phyloP scores from a whole-genome alignment of 768 basidiomycete genomes.

The Sarcodon sp. region DNA sequence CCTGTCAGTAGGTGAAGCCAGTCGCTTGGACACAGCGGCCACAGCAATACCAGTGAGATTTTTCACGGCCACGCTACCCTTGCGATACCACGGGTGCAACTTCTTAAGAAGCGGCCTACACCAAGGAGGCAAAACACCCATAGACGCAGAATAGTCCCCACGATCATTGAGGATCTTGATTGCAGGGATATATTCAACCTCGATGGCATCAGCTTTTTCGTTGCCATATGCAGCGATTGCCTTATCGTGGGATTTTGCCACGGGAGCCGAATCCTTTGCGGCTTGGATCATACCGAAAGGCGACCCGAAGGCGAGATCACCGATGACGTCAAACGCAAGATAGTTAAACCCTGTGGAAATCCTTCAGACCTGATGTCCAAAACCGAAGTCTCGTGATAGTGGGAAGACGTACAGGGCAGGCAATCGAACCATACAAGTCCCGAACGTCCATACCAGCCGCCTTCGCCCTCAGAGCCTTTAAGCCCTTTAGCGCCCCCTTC shows the following conservation, averaged over 20 bases:
- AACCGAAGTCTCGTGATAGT: not conserved
- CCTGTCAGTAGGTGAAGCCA: constrained; percentile 57
- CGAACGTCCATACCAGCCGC: constrained; percentile 43
- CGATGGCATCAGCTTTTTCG: constrained; percentile 22
- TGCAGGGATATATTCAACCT: constrained; percentile 59
- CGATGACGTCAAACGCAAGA: constrained; percentile 58
- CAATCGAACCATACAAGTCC: constrained; percentile 57
- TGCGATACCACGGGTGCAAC: constrained; percentile 60
- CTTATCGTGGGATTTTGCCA: constrained; percentile 41
- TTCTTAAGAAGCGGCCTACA: constrained; percentile 51
- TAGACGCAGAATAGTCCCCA: constrained; percentile 76
- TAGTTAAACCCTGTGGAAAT: constrained; percentile 30
- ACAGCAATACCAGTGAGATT: constrained; percentile 70
- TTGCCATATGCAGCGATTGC: constrained; percentile 49
- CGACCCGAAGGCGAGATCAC: constrained; percentile 74
- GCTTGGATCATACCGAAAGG: constrained; percentile 83
- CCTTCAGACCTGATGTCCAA: too few relatives aligned
- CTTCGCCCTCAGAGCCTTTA: constrained; percentile 46
- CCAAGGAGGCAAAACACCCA: constrained; percentile 65
- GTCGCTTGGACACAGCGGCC: constrained; percentile 47
- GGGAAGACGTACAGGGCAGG: constrained; percentile 43
- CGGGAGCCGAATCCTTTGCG: constrained; percentile 59
- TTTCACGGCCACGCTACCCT: constrained; percentile 53
- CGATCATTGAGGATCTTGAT: constrained; percentile 80
- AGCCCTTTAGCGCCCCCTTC: constrained; percentile 40